Evolutionary conservation across 306 rosid species (phyloP).

Genomic region (Echinosophora koreensis): DNA sequence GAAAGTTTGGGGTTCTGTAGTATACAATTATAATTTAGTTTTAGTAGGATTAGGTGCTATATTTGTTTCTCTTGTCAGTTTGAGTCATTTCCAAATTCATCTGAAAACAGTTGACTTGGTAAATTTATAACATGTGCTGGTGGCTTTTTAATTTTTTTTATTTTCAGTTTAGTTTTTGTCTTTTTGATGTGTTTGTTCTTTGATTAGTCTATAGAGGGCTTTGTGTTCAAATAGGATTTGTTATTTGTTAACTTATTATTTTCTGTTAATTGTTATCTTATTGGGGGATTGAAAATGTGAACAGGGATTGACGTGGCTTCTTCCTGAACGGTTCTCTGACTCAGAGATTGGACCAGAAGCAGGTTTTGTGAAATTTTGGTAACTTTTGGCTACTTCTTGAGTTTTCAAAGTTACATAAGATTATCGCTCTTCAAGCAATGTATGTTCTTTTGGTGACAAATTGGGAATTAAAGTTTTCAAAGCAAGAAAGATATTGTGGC

Average conservation of each 20-base stretch:
- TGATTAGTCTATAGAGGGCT: constrained; percentile 1
- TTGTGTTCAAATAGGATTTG: constrained; percentile 32
- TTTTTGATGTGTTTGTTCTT: constrained; percentile 23
- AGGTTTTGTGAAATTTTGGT: constrained; percentile 97
- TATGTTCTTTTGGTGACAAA: not conserved
- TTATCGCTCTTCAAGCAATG: not conserved
- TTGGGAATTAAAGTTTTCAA: constrained; percentile 7
- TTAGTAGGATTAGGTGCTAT: no score
- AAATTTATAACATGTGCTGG: not conserved
- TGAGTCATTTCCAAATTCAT: not conserved
- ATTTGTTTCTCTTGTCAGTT: no score
- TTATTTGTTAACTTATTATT: constrained; percentile 1
- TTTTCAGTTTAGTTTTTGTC: not conserved
- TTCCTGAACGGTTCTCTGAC: constrained; percentile 92
- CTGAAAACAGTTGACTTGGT: not conserved
- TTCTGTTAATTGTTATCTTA: constrained; percentile 41
- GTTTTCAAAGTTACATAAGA: constrained; percentile 34
- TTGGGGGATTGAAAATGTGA: constrained; percentile 48
- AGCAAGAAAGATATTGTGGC: not conserved
- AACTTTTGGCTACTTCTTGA: constrained; percentile 72
- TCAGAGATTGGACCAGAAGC: constrained; percentile 99
- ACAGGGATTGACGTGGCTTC: constrained; percentile 98
- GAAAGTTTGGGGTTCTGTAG: not conserved
- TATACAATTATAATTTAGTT: not conserved
- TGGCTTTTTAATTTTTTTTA: not conserved